A percentile compares a stretch with the other conserved stretches of the same genome.
These are phyloP conservation scores for Aspergillus alliaceus DNA, from an alignment of 2,329 filamentous ascomycete genomes.

Conservation along the genomic window DNA sequence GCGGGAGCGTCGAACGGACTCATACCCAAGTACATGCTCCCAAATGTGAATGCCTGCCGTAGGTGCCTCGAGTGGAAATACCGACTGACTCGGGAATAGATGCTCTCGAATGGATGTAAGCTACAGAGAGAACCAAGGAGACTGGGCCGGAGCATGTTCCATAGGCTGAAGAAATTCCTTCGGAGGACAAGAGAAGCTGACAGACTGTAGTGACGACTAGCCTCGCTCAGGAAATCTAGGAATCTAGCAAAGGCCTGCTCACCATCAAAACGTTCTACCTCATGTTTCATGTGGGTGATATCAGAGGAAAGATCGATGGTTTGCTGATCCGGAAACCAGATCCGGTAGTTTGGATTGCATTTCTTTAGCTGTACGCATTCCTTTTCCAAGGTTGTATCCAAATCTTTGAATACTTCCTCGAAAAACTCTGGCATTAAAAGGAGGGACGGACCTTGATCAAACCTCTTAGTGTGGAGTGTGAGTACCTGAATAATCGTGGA, in stretches of 20 bases:
- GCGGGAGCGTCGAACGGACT: slow-evolving; percentile 73
- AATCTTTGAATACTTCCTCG: slow-evolving; percentile 66
- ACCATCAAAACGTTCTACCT: slow-evolving; percentile 73
- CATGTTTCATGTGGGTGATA: slow-evolving; percentile 66
- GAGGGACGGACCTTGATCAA: slow-evolving; percentile 75
- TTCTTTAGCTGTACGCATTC: slow-evolving; percentile 69
- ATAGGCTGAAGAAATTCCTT: slow-evolving; percentile 64
- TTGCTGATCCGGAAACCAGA: slow-evolving; percentile 70
- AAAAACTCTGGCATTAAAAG: slow-evolving; percentile 72
- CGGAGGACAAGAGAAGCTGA: slow-evolving; percentile 65
- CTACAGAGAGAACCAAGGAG: slow-evolving; percentile 61
- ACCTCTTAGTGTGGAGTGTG: too few species aligned
- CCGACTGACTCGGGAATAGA: slow-evolving; percentile 63
- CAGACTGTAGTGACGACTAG: slow-evolving; percentile 69
- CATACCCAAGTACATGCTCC: slow-evolving; percentile 84
- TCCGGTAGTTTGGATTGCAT: slow-evolving; percentile 73
- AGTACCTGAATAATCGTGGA: too few species aligned
- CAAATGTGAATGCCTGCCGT: slow-evolving; percentile 72
- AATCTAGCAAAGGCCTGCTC: slow-evolving; percentile 70
- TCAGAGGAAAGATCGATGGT: slow-evolving; percentile 62
- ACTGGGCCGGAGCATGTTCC: slow-evolving; percentile 57
- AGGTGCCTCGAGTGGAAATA: slow-evolving; percentile 72
- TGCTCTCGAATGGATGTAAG: slow-evolving; percentile 70
- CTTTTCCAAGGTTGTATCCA: slow-evolving; percentile 63
- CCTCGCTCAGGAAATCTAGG: slow-evolving; percentile 64